Conservation (phyloP, 2,329 filamentous ascomycete genomes). For the Aspergillus niger region DNA sequence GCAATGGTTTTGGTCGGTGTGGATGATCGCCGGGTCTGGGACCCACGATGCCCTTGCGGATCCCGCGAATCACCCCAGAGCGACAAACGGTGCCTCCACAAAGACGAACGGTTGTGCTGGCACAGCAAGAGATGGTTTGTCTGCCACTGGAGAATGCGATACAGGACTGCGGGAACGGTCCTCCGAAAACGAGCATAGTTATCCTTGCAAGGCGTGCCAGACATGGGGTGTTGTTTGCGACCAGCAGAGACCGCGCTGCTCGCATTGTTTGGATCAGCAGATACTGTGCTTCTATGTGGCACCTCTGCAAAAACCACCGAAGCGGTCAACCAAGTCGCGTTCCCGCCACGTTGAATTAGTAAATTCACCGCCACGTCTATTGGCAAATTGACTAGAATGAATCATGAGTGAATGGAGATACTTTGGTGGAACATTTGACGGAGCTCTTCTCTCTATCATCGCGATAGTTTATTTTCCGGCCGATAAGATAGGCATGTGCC, state of each 20-base stretch:
- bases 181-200: background rate
- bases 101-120: background rate
- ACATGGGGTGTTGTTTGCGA: constrained; percentile 32
- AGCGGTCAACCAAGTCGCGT: constrained; percentile 17
- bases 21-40: constrained; percentile 8
- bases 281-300: constrained; percentile 38
- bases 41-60: background rate
- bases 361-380: background rate
- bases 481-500: background rate
- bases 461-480: background rate
- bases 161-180: background rate
- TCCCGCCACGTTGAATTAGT: background rate
- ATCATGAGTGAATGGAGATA: constrained; percentile 4
- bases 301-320: constrained; percentile 23
- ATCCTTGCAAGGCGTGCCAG: constrained; percentile 33
- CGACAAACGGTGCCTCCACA: background rate
- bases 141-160: background rate
- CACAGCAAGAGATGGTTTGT: background rate
- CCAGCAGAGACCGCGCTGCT: constrained; percentile 31
- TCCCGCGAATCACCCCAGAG: background rate
- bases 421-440: background rate
- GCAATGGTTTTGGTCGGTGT: constrained; percentile 22
- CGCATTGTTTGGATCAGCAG: constrained; percentile 36
- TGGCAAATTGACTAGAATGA: background rate
- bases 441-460: background rate